Base-by-base conservation (phyloP, 129 eudicot genomes). In the Centella asiatica region DNA sequence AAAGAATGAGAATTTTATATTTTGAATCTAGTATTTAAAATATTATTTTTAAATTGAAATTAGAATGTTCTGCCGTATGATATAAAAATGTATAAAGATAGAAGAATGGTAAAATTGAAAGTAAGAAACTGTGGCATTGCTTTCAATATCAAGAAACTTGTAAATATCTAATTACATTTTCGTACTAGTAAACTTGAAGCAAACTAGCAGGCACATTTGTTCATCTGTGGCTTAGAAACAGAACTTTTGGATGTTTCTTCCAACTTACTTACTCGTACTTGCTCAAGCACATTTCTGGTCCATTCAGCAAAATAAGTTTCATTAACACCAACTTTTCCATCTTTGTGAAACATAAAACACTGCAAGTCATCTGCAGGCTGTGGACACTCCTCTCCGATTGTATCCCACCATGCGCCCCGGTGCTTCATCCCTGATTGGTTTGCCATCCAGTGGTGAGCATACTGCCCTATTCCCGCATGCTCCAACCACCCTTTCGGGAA, bases 401-500 rank as follows among this genome's bases (percentile, higher is more conserved):
- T 29, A 56, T 80, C 86, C 74, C 86, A 58, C 82, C 83, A 81
- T 4, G 82, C 81, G 3, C 81, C 86, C 19, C 22, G 60, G 51
- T 80, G 86, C 34, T 62, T 60, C 86, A 80, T 80, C 54, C 86
- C 86, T 1, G 81, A 68, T 60, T 68, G 70, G 59, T 52, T 40
- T 17, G 82, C 86, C 68, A 80, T 61, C 86, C 86, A 80, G 44
- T 76, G 79, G 71, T 80, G 57, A 24, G 70, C 81, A 59, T 80
- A 80, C 55, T 76, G 86, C 6, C 86, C 77, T 1, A 36, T 24
- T 1, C 86, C 86, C 2, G 86, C 86, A 4, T 69, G 65, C 63
- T 76, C 73, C 22, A 72, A 64, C 86, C 86, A 80, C 17, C 86
- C 86, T 48, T 76, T 76, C 0, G 86, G 86, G 64, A 64, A 80